phyloP scores from a whole-genome alignment of 2,329 filamentous ascomycete species.

The Botrytis fragariae region DNA sequence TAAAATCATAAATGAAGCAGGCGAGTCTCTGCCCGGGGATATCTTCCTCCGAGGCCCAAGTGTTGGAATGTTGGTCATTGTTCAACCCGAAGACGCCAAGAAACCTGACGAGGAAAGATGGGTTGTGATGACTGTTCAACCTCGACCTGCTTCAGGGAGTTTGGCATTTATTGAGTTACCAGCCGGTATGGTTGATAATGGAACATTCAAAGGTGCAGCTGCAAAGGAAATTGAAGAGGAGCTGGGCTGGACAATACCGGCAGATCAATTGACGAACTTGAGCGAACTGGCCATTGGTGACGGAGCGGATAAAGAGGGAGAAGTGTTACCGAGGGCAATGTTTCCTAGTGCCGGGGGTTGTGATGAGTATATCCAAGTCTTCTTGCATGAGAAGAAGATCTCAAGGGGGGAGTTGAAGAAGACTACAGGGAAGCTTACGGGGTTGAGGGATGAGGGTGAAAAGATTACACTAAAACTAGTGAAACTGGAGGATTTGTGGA shows the following conservation, averaged over 20 bases:
- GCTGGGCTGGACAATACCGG: slow-evolving; percentile 52
- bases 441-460: slow-evolving; percentile 56
- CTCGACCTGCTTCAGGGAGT: slow-evolving; percentile 55
- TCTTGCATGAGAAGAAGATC: slow-evolving; percentile 54
- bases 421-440: slow-evolving; percentile 58
- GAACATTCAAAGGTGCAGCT: slow-evolving; percentile 55
- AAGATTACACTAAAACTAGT: slow-evolving; percentile 61
- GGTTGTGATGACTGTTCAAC: slow-evolving; percentile 58
- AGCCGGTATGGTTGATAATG: slow-evolving; percentile 57
- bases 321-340: slow-evolving; percentile 47
- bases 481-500: slow-evolving; percentile 55
- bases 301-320: slow-evolving; percentile 40
- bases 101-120: slow-evolving; percentile 47
- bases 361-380: slow-evolving; percentile 60
- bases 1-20: slow-evolving; percentile 46
- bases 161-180: slow-evolving; percentile 56
- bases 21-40: slow-evolving; percentile 52
- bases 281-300: slow-evolving; percentile 52
- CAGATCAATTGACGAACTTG: slow-evolving; percentile 50
- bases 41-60: slow-evolving; percentile 59
- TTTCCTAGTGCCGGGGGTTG: slow-evolving; percentile 59
- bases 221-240: slow-evolving; percentile 62
- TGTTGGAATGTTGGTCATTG: slow-evolving; percentile 54
- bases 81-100: slow-evolving; percentile 47
- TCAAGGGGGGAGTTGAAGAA: slow-evolving; percentile 49